These are phyloP conservation scores for Alternaria burnsii DNA, from an alignment of 2,329 filamentous ascomycete genomes.

Conservation along the genomic window DNA sequence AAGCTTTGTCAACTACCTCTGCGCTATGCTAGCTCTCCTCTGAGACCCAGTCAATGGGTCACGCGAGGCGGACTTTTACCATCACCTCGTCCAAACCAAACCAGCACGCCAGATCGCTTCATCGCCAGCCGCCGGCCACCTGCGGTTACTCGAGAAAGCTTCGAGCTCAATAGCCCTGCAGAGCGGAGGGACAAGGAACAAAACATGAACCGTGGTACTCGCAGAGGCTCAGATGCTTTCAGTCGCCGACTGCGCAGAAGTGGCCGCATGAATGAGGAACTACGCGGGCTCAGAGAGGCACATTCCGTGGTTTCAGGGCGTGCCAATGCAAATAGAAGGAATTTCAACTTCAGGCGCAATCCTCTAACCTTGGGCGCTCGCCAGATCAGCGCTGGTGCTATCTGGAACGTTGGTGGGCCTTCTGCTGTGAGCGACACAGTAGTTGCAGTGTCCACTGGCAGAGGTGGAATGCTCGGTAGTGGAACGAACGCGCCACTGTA, in stretches of 20 bases:
- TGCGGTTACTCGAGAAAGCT: conserved; percentile 57
- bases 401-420: conserved; percentile 81
- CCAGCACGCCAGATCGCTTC: conserved; percentile 65
- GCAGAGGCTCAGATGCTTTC: conserved; percentile 63
- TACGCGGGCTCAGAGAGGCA: conserved; percentile 43
- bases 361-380: conserved; percentile 34
- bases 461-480: conserved; percentile 70
- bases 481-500: conserved; percentile 75
- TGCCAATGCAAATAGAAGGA: conserved; percentile 26
- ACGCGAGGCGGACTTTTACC: conserved; percentile 34
- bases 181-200: conserved; percentile 58
- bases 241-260: conserved; percentile 51
- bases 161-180: conserved; percentile 61
- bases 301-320: conserved; percentile 40
- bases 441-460: conserved; percentile 65
- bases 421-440: conserved; percentile 64
- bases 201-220: conserved; percentile 55
- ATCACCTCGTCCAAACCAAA: conserved; percentile 27
- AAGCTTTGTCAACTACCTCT: conserved; percentile 26
- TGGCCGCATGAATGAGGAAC: conserved; percentile 43
- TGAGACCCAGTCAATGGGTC: conserved; percentile 46
- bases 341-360: conserved; percentile 33
- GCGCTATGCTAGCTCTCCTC: conserved; percentile 40
- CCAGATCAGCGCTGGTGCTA: conserved; percentile 70
- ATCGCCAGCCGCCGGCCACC: conserved; percentile 59